Conservation (phyloP, 495 filamentous ascomycete species). For the Aspergillus coremiiformis region DNA sequence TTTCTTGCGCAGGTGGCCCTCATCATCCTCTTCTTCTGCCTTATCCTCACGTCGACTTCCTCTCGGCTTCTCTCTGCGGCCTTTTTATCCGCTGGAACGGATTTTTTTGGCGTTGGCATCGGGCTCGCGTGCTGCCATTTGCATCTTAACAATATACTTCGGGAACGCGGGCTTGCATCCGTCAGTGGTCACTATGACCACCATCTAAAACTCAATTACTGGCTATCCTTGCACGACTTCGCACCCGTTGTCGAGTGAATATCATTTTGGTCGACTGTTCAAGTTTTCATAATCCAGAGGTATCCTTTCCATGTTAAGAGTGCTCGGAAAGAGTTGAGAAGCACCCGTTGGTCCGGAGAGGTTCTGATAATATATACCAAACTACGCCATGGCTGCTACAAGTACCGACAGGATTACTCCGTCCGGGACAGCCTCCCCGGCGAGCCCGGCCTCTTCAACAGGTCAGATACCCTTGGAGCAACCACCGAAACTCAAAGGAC, state of each 20-base stretch:
- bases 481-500: conserved; percentile 60
- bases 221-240: conserved; percentile 8
- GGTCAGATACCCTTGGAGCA: conserved; percentile 43
- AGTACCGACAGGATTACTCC: conserved; percentile 20
- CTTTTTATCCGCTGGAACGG: conserved; percentile 2
- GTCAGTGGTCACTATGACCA: conserved; percentile 16
- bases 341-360: background rate
- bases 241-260: conserved; percentile 9
- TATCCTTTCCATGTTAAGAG: background rate
- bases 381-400: conserved; percentile 26
- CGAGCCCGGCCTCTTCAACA: conserved; percentile 24
- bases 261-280: background rate
- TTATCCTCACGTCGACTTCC: conserved; percentile 5
- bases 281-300: background rate
- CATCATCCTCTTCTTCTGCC: conserved; percentile 7
- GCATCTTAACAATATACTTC: background rate
- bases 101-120: conserved; percentile 3
- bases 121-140: conserved; percentile 1
- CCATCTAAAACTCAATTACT: conserved; percentile 6
- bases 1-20: background rate
- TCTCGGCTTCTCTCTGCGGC: background rate
- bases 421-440: conserved; percentile 20
- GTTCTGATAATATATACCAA: background rate
- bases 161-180: background rate
- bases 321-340: background rate